phyloP scores from a whole-genome alignment of 768 basidiomycete genomes.

The Suillus decipiens region DNA sequence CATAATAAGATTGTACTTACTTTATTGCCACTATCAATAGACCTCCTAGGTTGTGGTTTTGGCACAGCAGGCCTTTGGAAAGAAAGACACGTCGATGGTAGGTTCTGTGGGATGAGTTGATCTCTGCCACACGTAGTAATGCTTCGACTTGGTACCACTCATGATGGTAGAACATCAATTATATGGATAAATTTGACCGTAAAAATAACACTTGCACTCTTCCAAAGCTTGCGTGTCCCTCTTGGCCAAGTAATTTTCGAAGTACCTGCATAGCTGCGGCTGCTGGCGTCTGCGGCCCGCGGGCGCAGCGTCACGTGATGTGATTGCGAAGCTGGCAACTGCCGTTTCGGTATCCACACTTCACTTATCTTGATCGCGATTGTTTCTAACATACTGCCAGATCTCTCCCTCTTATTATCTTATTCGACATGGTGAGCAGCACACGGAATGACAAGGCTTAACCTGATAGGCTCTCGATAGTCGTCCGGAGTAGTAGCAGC shows the following conservation, averaged over 20 bases:
- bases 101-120: background rate
- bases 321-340: slow-evolving; percentile 10
- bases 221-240: background rate
- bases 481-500: slow-evolving; percentile 48
- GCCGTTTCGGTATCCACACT: slow-evolving; percentile 1
- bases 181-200: background rate
- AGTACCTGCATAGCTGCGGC: background rate
- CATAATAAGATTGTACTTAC: slow-evolving; percentile 18
- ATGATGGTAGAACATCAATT: background rate
- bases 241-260: background rate
- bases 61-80: background rate
- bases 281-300: background rate
- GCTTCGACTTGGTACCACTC: background rate
- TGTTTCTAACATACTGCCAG: background rate
- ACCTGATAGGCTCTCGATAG: slow-evolving; percentile 16
- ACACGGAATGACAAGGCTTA: background rate
- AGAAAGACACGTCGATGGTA: no score
- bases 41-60: background rate
- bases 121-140: background rate
- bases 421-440: slow-evolving; percentile 27
- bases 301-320: slow-evolving; percentile 1
- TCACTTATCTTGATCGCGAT: slow-evolving; percentile 9
- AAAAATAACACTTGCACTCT: background rate
- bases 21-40: background rate
- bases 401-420: slow-evolving; percentile 2